Percentiles rank a stretch among this genome's conserved stretches.
phyloP scores from a whole-genome alignment of 768 basidiomycete genomes.

The Suillus subluteus region DNA sequence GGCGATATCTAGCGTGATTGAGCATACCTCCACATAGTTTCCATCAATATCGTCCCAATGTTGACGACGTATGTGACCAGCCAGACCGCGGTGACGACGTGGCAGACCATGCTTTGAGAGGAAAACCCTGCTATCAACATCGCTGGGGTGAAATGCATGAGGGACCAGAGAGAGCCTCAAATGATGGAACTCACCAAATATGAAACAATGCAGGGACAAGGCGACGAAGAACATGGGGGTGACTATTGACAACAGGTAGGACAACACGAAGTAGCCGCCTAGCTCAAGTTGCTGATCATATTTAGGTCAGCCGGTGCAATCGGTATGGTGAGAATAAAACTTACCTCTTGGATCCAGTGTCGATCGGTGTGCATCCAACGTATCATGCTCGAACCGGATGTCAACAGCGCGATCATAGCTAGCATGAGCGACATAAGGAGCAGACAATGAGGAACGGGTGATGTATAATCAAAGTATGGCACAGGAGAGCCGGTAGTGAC shows the following conservation, averaged over 20 bases:
- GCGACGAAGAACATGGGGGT: background rate
- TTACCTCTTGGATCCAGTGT: background rate
- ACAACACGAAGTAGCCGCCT: background rate
- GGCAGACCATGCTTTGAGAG: background rate
- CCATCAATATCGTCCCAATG: background rate
- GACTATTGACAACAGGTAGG: background rate
- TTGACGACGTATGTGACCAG: background rate
- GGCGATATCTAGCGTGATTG: too few relatives aligned
- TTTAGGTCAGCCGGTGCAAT: background rate
- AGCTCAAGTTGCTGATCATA: background rate
- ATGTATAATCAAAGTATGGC: background rate
- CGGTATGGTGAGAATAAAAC: rapidly evolving
- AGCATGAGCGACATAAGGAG: background rate
- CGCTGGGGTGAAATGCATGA: background rate
- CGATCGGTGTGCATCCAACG: background rate
- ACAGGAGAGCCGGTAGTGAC: background rate
- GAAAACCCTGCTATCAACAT: background rate
- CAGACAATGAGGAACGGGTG: background rate
- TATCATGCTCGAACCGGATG: background rate
- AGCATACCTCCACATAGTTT: background rate
- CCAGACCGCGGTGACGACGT: background rate
- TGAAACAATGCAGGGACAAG: background rate
- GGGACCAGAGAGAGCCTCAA: background rate
- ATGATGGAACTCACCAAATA: background rate
- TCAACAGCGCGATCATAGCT: background rate